Evolutionary conservation across 805 yeast genomes (phyloP).

Genomic region (Candida sanyiensis): DNA sequence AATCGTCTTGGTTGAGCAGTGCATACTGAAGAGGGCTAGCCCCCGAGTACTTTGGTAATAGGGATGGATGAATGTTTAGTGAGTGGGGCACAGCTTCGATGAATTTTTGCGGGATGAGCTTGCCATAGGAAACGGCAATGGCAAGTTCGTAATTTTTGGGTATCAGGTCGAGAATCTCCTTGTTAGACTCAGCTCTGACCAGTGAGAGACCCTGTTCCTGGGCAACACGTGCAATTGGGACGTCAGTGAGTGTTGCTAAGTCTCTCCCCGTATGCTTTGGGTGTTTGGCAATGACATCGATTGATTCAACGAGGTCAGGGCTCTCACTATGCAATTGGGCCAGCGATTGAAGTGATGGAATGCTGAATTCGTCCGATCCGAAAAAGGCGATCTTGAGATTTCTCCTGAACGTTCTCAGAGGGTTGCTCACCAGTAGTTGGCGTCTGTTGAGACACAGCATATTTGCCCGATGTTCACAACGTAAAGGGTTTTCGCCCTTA

Average conservation of each 20-base stretch:
- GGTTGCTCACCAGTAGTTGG: too few species aligned
- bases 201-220: conserved; percentile 29
- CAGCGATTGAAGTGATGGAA: conserved; percentile 41
- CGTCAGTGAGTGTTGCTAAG: conserved; percentile 38
- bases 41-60: conserved; percentile 78
- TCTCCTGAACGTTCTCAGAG: background rate
- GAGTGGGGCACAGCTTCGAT: conserved; percentile 49
- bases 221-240: conserved; percentile 48
- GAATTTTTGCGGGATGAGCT: conserved; percentile 62
- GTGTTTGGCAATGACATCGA: conserved; percentile 60
- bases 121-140: conserved; percentile 91
- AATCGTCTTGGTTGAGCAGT: conserved; percentile 51
- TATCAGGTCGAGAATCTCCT: conserved; percentile 32
- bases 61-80: conserved; percentile 87
- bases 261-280: conserved; percentile 64
- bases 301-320: conserved; percentile 22
- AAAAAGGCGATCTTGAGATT: conserved; percentile 50
- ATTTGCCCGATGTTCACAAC: too few species aligned
- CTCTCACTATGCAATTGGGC: conserved; percentile 21
- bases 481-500: too few species aligned
- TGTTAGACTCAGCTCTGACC: conserved; percentile 45
- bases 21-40: conserved; percentile 87
- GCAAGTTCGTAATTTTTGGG: conserved; percentile 48
- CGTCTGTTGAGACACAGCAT: too few species aligned
- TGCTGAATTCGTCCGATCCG: conserved; percentile 73